phyloP scores from a whole-genome alignment of 768 basidiomycete genomes.

The Mycena crocata region DNA sequence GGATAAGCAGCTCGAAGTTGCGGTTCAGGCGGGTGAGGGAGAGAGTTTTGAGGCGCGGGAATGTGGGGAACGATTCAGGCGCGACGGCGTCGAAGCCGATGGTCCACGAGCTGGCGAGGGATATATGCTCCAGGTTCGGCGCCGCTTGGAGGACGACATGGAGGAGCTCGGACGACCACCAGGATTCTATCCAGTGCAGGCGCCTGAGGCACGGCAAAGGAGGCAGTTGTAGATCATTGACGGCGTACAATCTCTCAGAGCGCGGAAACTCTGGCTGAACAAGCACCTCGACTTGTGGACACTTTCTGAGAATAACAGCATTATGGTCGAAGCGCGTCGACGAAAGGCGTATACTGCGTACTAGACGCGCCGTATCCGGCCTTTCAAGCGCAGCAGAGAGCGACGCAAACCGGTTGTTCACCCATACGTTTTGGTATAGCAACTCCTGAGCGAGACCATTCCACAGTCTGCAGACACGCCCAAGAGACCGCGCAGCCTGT shows the following conservation, averaged over 20 bases:
- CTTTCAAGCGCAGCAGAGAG: conserved; percentile 9
- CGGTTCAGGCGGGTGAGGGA: neutral
- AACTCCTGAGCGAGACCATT: conserved; percentile 14
- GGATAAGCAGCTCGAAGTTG: neutral
- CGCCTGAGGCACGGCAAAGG: conserved; percentile 5
- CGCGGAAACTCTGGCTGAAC: conserved; percentile 25
- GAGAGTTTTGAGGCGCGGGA: conserved; percentile 2
- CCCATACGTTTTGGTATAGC: conserved; percentile 22
- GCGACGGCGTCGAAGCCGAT: neutral
- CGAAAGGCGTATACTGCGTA: conserved; percentile 25
- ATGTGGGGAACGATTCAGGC: neutral
- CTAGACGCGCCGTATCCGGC: conserved; percentile 3
- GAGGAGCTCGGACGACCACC: neutral
- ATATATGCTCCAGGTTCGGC: conserved; percentile 19
- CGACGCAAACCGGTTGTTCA: neutral
- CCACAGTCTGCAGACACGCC: conserved; percentile 24
- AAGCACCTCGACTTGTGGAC: conserved; percentile 12
- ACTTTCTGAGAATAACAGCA: neutral
- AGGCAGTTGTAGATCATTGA: neutral
- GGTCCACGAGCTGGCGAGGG: neutral
- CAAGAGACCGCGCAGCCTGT: conserved; percentile 10
- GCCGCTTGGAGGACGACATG: conserved; percentile 13
- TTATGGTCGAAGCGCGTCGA: conserved; percentile 25
- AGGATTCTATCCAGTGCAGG: conserved; percentile 23
- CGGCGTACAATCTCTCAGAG: neutral